Evolutionary conservation across 192 early-diverging fungal genomes (phyloP).

Genomic region (Lunasporangiospora selenospora): DNA sequence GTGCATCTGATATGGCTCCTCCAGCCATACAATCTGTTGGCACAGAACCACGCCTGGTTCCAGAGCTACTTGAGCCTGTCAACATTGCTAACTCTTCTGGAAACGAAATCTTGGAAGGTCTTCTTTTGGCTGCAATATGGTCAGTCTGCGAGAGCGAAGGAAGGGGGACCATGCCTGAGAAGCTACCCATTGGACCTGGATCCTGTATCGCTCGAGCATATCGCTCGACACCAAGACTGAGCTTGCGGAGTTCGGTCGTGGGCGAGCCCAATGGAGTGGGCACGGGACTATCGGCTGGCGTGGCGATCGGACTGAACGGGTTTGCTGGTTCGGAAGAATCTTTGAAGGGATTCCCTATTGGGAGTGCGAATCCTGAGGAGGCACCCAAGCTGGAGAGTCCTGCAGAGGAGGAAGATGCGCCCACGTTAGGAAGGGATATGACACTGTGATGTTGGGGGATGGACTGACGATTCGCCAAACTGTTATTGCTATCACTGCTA

Average conservation of each 20-base stretch:
- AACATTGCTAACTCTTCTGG: too few relatives aligned
- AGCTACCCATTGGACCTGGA: conserved; percentile 23
- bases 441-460: too few relatives aligned
- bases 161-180: conserved; percentile 28
- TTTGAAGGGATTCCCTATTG: conserved; percentile 24
- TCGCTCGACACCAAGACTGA: conserved; percentile 36
- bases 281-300: conserved; percentile 10
- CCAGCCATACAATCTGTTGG: too few relatives aligned
- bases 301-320: conserved; percentile 20
- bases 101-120: conserved; percentile 25
- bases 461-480: too few relatives aligned
- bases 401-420: too few relatives aligned
- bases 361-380: conserved; percentile 35
- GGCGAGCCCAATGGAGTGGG: conserved; percentile 34
- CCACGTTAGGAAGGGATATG: too few relatives aligned
- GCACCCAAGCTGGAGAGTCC: conserved; percentile 6
- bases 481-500: too few relatives aligned
- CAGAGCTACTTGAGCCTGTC: too few relatives aligned
- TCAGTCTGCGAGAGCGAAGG: conserved; percentile 24
- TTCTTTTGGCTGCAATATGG: conserved; percentile 5
- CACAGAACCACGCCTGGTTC: too few relatives aligned
- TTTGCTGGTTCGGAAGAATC: conserved; percentile 6
- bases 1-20: too few relatives aligned
- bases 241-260: conserved; percentile 11
- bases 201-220: conserved; percentile 39